Conservation (phyloP, 305 asterid genomes). For the Fraxinus xanthoxyloides region DNA sequence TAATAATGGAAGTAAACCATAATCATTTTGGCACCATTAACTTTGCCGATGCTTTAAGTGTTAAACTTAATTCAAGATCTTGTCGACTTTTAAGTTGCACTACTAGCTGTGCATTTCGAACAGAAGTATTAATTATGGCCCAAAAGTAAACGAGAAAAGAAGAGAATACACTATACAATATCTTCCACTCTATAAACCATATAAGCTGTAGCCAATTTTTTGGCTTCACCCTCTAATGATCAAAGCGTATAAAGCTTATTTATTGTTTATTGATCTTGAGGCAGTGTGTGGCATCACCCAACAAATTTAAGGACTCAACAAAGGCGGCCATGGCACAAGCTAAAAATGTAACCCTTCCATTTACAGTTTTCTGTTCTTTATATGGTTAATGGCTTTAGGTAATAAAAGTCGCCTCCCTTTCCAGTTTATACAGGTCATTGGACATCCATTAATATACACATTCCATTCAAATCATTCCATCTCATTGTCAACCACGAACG, state of each 20-base stretch:
- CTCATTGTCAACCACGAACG: not conserved
- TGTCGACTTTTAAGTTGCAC: not conserved
- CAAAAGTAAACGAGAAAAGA: not conserved
- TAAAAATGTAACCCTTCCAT: not conserved
- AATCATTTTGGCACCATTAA: not conserved
- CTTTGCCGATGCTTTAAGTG: not conserved
- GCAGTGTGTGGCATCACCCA: not conserved
- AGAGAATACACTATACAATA: not conserved
- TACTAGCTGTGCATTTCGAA: not conserved
- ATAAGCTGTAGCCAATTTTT: not conserved
- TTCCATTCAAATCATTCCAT: not conserved
- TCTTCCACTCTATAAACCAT: not conserved
- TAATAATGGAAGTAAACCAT: not conserved
- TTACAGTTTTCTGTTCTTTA: not conserved
- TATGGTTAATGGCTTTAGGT: not conserved
- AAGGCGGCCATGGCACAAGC: not conserved
- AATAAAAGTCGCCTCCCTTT: not conserved
- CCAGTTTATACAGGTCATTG: not conserved
- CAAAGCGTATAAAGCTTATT: not conserved
- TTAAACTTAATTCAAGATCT: not conserved
- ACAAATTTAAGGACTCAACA: not conserved
- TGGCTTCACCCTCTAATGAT: not conserved
- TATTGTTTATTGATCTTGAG: not conserved
- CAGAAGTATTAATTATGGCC: not conserved
- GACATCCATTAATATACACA: not conserved